phyloP scores from a whole-genome alignment of 257 asterid genomes.

The Primulina huaijiensis region DNA sequence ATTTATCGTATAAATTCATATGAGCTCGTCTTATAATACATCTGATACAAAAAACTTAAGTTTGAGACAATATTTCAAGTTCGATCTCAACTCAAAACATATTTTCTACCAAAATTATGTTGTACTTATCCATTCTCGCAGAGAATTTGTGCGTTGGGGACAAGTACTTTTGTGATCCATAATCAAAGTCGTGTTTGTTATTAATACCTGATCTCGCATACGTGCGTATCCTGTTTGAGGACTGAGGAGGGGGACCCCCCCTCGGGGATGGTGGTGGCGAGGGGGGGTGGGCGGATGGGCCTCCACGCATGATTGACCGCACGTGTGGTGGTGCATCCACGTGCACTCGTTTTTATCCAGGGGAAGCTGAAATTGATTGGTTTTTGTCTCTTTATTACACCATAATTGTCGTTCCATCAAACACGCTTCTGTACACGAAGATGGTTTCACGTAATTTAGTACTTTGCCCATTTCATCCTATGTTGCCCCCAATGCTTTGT shows the following conservation, averaged over 20 bases:
- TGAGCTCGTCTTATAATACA: too few relatives aligned
- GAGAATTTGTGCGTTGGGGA: not conserved
- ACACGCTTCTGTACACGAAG: not conserved
- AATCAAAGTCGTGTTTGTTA: not conserved
- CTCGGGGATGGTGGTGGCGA: too few relatives aligned
- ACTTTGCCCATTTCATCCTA: not conserved
- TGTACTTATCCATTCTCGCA: not conserved
- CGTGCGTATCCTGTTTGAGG: conserved; percentile 28
- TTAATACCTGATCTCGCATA: not conserved
- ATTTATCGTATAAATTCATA: too few relatives aligned
- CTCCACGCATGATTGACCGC: conserved; percentile 59
- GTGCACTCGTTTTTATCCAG: conserved; percentile 76
- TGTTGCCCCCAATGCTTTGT: not conserved
- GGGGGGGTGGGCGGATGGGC: conserved; percentile 19
- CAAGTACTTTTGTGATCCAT: not conserved
- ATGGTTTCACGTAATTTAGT: not conserved
- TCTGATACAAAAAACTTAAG: too few relatives aligned
- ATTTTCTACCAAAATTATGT: not conserved
- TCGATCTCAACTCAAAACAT: too few relatives aligned
- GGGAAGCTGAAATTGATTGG: conserved; percentile 37
- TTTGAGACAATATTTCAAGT: too few relatives aligned
- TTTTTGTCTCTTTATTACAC: conserved; percentile 41
- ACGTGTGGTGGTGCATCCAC: conserved; percentile 85
- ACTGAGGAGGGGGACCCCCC: conserved; percentile 27
- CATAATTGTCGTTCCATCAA: not conserved